These are phyloP conservation scores for Linum trigynum DNA, from an alignment of 345 rosid genomes.

Conservation along the genomic window DNA sequence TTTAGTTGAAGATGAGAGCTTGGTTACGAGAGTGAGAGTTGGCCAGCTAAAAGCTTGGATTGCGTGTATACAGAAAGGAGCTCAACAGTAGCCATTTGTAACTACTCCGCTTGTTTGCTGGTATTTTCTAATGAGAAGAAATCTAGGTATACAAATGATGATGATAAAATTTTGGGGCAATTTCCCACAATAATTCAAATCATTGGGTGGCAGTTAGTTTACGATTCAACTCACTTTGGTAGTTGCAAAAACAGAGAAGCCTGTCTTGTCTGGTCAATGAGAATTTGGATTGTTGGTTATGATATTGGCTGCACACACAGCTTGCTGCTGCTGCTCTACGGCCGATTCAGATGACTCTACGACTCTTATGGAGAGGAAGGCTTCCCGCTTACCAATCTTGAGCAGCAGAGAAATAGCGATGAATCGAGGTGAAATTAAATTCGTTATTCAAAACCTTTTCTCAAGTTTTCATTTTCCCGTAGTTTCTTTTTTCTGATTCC, in stretches of 20 bases:
- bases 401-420: slow-evolving; percentile 59
- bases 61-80: too few species aligned
- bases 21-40: too few species aligned
- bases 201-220: slow-evolving; percentile 82
- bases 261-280: slow-evolving; percentile 94
- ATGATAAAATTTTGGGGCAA: slow-evolving; percentile 18
- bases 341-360: slow-evolving; percentile 49
- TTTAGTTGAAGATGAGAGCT: too few species aligned
- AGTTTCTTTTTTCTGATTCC: background rate
- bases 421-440: slow-evolving; percentile 55
- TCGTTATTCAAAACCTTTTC: too few species aligned
- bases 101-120: too few species aligned
- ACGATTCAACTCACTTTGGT: slow-evolving; percentile 64
- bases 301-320: slow-evolving; percentile 71
- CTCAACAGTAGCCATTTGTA: too few species aligned
- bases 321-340: slow-evolving; percentile 62
- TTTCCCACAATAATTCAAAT: too few species aligned
- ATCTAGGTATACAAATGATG: too few species aligned
- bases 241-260: slow-evolving; percentile 57
- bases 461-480: background rate
- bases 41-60: too few species aligned
- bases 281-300: slow-evolving; percentile 82
- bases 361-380: slow-evolving; percentile 38
- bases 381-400: slow-evolving; percentile 43
- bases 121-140: too few species aligned